phyloP scores from a whole-genome alignment of 2,329 filamentous ascomycete species.

The Zopfia rhizophila region DNA sequence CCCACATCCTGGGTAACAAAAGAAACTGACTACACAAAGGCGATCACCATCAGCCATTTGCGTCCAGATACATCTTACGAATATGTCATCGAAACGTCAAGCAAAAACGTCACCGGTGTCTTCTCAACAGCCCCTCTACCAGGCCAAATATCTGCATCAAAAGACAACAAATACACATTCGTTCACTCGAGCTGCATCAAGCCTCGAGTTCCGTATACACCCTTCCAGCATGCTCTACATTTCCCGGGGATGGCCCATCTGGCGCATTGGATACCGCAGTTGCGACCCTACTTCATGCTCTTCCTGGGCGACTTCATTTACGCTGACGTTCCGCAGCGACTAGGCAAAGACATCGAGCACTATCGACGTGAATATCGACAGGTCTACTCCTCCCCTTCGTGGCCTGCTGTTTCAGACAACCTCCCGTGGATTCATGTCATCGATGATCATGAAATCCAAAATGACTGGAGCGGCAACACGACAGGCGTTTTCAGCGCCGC shows the following conservation, averaged over 20 bases:
- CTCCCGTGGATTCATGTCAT: slow-evolving; percentile 98
- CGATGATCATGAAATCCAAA: slow-evolving; percentile 95
- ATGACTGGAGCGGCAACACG: slow-evolving; percentile 88
- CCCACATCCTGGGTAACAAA: slow-evolving; percentile 68
- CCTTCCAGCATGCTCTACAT: slow-evolving; percentile 81
- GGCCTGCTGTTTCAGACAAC: slow-evolving; percentile 77
- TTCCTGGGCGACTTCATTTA: slow-evolving; percentile 90
- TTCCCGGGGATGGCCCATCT: slow-evolving; percentile 84
- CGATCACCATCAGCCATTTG: slow-evolving; percentile 73
- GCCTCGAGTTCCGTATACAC: slow-evolving; percentile 87
- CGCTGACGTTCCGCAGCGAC: slow-evolving; percentile 84
- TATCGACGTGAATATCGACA: slow-evolving; percentile 94
- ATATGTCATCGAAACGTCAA: slow-evolving; percentile 73
- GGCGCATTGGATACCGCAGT: slow-evolving; percentile 73
- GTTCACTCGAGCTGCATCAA: slow-evolving; percentile 94
- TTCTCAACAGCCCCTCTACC: slow-evolving; percentile 81
- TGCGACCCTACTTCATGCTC: slow-evolving; percentile 78
- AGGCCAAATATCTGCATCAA: slow-evolving; percentile 68
- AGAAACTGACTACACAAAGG: slow-evolving; percentile 83
- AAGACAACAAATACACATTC: slow-evolving; percentile 83
- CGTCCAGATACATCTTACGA: slow-evolving; percentile 79
- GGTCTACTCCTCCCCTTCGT: slow-evolving; percentile 95
- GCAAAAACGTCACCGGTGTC: slow-evolving; percentile 85
- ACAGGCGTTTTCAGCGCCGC: slow-evolving; percentile 83
- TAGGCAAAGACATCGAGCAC: slow-evolving; percentile 76